A percentile compares a stretch with the other conserved stretches of the same genome.
Conservation (phyloP, 441 rosid genomes). For the Daphne laureola region DNA sequence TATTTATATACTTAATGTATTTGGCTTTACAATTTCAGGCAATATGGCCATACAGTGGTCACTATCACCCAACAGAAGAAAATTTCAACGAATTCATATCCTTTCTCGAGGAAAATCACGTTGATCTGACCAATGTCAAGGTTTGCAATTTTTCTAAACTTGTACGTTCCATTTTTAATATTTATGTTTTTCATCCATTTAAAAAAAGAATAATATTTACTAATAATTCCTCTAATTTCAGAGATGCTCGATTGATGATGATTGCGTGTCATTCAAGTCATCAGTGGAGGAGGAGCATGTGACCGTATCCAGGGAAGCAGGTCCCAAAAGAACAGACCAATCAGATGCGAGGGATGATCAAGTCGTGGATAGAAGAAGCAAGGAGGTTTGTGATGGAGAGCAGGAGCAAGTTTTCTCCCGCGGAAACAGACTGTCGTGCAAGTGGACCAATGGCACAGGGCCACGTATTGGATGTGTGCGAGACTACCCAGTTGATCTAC, state of each 20-base stretch:
- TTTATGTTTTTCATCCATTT: too few relatives aligned
- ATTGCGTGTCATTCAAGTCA: slow-evolving; percentile 14
- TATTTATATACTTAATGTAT: too few relatives aligned
- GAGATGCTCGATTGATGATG: slow-evolving; percentile 67
- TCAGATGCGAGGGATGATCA: not conserved
- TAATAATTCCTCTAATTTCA: slow-evolving; percentile 19
- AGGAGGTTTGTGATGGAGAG: not conserved
- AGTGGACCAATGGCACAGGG: slow-evolving; percentile 52
- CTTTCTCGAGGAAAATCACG: slow-evolving; percentile 55
- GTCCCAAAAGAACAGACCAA: not conserved
- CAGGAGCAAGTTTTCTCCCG: slow-evolving; percentile 8
- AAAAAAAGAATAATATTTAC: too few relatives aligned
- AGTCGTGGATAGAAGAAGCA: not conserved
- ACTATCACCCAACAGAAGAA: slow-evolving; percentile 88
- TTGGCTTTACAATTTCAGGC: slow-evolving; percentile 20
- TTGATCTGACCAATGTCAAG: slow-evolving; percentile 81
- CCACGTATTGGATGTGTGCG: slow-evolving; percentile 68
- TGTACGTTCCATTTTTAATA: too few relatives aligned
- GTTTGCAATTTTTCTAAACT: slow-evolving; percentile 22
- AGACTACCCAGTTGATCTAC: slow-evolving; percentile 51
- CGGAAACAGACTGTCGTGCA: slow-evolving; percentile 33
- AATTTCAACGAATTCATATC: slow-evolving; percentile 67
- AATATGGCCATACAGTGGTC: slow-evolving; percentile 95
- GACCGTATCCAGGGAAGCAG: slow-evolving; percentile 1
- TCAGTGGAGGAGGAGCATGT: slow-evolving; percentile 20